Evolutionary conservation across 2,329 filamentous ascomycete species (phyloP).

Genomic region (Chaetomiaceae sp.): DNA sequence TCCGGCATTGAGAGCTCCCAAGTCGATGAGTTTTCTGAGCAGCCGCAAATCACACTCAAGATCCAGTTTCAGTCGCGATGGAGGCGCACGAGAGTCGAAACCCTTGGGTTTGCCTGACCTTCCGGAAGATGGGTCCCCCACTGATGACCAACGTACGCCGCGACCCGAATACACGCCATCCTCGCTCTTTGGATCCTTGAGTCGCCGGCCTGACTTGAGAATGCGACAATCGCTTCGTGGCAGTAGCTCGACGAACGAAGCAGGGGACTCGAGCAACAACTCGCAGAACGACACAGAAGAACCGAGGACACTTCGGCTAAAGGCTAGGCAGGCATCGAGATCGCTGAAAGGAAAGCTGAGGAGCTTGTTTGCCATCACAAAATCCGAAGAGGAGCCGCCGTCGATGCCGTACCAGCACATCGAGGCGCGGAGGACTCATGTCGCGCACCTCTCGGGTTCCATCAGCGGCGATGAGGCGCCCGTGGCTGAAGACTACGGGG

Average conservation of each 20-base stretch:
- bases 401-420: constrained; percentile 50
- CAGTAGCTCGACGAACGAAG: constrained; percentile 34
- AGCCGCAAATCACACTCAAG: constrained; percentile 26
- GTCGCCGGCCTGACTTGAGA: constrained; percentile 32
- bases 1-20: constrained; percentile 40
- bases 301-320: constrained; percentile 41
- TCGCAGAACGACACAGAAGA: constrained; percentile 22
- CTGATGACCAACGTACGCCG: constrained; percentile 15
- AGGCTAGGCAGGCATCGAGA: constrained; percentile 57
- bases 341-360: constrained; percentile 58
- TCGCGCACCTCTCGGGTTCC: constrained; percentile 16
- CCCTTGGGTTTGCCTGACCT: background rate
- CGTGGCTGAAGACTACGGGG: constrained; percentile 14
- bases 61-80: constrained; percentile 34
- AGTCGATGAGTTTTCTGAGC: constrained; percentile 52
- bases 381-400: constrained; percentile 31
- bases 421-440: constrained; percentile 37
- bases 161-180: constrained; percentile 39
- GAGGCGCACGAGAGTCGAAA: constrained; percentile 20
- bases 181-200: constrained; percentile 39
- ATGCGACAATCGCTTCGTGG: constrained; percentile 48
- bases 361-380: constrained; percentile 46
- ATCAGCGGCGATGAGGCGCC: constrained; percentile 6
- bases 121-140: constrained; percentile 1
- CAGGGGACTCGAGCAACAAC: constrained; percentile 1